phyloP scores from a whole-genome alignment of 768 basidiomycete genomes.

The Termitomyces sp. region DNA sequence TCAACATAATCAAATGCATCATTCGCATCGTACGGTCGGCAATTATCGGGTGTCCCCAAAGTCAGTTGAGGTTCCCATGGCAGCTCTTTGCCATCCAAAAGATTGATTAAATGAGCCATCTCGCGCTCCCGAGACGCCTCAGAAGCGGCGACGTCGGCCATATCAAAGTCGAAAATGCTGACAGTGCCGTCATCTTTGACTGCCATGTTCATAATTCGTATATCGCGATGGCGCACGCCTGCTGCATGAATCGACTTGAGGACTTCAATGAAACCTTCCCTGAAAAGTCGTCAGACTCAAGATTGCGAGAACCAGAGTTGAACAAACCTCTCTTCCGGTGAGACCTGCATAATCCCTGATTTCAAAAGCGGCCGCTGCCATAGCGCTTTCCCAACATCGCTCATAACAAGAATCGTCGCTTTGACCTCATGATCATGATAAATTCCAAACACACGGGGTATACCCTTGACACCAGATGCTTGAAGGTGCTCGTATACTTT shows the following conservation, averaged over 20 bases:
- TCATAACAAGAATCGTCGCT: slow-evolving; percentile 16
- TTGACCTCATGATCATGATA: slow-evolving; percentile 13
- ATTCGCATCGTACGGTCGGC: neutral
- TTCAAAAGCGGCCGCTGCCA: neutral
- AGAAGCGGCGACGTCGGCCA: slow-evolving; percentile 8
- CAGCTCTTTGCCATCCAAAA: slow-evolving; percentile 3
- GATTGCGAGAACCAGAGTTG: neutral
- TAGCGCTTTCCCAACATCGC: slow-evolving; percentile 6
- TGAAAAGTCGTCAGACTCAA: slow-evolving; percentile 1
- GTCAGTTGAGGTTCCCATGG: neutral
- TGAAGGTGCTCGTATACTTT: slow-evolving; percentile 13
- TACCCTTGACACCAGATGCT: slow-evolving; percentile 4
- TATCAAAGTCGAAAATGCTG: slow-evolving; percentile 25
- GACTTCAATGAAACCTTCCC: slow-evolving; percentile 10
- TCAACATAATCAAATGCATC: slow-evolving; percentile 1
- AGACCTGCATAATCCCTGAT: neutral
- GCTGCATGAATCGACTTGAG: slow-evolving; percentile 20
- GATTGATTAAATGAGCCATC: slow-evolving; percentile 5
- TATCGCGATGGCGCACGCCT: slow-evolving; percentile 21
- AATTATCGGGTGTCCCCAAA: neutral
- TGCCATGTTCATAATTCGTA: slow-evolving; percentile 21
- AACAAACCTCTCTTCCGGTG: slow-evolving; percentile 1
- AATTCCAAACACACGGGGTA: slow-evolving; percentile 11
- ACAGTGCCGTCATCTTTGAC: slow-evolving; percentile 14
- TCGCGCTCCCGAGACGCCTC: slow-evolving; percentile 8